Evolutionary conservation across 2,329 filamentous ascomycete species (phyloP).

Genomic region (Fusarium verticillioides): DNA sequence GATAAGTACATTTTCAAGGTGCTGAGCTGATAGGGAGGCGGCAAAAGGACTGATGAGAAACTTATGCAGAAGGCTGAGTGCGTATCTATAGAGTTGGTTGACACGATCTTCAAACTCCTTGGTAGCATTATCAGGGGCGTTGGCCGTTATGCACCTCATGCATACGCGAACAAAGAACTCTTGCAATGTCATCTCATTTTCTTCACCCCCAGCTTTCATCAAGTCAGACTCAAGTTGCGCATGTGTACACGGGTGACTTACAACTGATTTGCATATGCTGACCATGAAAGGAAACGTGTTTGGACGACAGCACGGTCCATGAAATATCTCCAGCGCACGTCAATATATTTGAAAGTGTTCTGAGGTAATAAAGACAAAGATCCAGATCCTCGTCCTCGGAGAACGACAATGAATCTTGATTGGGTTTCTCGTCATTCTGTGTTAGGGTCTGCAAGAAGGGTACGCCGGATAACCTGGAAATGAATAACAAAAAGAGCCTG

Average conservation of each 20-base stretch:
- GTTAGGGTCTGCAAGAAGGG: constrained; percentile 57
- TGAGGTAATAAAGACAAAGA: constrained; percentile 81
- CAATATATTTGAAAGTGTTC: constrained; percentile 78
- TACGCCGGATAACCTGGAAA: constrained; percentile 67
- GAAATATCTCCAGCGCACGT: constrained; percentile 72
- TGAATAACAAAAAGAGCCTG: constrained; percentile 71
- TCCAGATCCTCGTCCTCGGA: constrained; percentile 75
- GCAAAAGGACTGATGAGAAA: constrained; percentile 74
- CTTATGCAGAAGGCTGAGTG: constrained; percentile 76
- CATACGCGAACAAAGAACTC: constrained; percentile 75
- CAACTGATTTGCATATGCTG: constrained; percentile 55
- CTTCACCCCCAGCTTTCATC: constrained; percentile 58
- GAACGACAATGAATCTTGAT: constrained; percentile 44
- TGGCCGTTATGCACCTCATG: constrained; percentile 65
- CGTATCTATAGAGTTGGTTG: constrained; percentile 75
- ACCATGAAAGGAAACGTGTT: constrained; percentile 51
- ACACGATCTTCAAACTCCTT: constrained; percentile 55
- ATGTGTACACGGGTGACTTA: constrained; percentile 51
- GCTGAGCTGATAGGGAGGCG: constrained; percentile 66
- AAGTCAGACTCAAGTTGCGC: constrained; percentile 31
- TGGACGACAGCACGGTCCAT: constrained; percentile 76
- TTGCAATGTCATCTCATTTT: constrained; percentile 70
- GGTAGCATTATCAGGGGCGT: constrained; percentile 32
- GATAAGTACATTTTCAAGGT: constrained; percentile 77
- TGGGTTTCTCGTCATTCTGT: constrained; percentile 27